Percentiles rank a stretch among this genome's conserved stretches.
These are phyloP conservation scores for Fusarium continuum DNA, from an alignment of 2,329 filamentous ascomycete species.

Conservation along the genomic window DNA sequence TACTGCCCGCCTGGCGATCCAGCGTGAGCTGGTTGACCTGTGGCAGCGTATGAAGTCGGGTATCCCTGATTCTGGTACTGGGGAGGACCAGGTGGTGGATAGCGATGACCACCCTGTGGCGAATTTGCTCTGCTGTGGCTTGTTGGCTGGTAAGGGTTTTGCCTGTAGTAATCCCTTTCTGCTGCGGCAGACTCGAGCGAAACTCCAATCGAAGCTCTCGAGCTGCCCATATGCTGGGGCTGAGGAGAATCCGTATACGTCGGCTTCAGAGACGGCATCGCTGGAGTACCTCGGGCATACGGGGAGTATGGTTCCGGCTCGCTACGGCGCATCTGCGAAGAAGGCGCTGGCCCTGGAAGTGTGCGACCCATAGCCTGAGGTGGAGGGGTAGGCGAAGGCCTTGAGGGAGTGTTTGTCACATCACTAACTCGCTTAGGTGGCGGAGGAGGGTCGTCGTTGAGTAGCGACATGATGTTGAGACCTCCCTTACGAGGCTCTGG, in stretches of 20 bases:
- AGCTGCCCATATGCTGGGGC: slow-evolving; percentile 55
- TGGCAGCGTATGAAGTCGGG: slow-evolving; percentile 52
- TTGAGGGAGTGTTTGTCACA: slow-evolving; percentile 51
- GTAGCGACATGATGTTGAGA: slow-evolving; percentile 69
- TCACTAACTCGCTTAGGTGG: slow-evolving; percentile 63
- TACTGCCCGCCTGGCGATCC: slow-evolving; percentile 68
- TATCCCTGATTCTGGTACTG: slow-evolving; percentile 59
- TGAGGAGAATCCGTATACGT: slow-evolving; percentile 61
- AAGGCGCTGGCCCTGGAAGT: slow-evolving; percentile 52
- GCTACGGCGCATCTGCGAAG: slow-evolving; percentile 55
- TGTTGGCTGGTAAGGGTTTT: slow-evolving; percentile 49
- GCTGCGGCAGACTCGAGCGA: slow-evolving; percentile 46
- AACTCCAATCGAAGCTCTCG: slow-evolving; percentile 56
- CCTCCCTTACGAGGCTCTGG: slow-evolving; percentile 67
- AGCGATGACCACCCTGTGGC: slow-evolving; percentile 58
- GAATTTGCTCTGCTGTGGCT: slow-evolving; percentile 55
- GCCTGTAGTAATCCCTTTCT: slow-evolving; percentile 61
- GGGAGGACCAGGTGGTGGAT: slow-evolving; percentile 53
- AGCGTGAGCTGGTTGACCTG: slow-evolving; percentile 51
- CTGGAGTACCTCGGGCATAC: slow-evolving; percentile 55
- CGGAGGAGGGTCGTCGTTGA: slow-evolving; percentile 66
- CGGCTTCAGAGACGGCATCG: slow-evolving; percentile 66
- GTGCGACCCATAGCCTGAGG: slow-evolving; percentile 56
- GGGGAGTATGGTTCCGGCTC: slow-evolving; percentile 60
- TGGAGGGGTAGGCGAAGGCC: slow-evolving; percentile 61